A percentile compares a stretch with the other conserved stretches of the same genome.
Evolutionary conservation across 139 green algal genomes (phyloP).

Genomic region (Spirogloea muscicola): DNA sequence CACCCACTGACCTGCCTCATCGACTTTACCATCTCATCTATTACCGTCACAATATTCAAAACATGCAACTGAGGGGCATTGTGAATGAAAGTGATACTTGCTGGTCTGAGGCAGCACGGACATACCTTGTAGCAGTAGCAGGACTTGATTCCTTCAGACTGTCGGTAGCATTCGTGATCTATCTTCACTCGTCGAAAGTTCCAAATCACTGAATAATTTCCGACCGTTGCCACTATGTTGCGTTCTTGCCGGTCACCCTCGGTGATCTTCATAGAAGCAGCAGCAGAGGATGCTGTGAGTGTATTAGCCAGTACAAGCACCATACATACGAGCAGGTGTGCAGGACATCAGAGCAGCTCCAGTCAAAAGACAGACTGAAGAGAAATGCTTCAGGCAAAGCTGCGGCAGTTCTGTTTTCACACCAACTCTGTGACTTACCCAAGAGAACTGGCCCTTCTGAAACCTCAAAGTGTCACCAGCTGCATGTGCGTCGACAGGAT

Average conservation of each 20-base stretch:
- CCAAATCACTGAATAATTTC: constrained; percentile 45
- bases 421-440: constrained; percentile 80
- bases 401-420: constrained; percentile 23
- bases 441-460: constrained; percentile 72
- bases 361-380: no score
- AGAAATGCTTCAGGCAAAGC: neutral
- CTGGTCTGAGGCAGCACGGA: no score
- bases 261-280: constrained; percentile 16
- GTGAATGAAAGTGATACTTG: no score
- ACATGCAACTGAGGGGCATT: no score
- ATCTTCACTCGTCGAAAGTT: constrained; percentile 49
- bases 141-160: constrained; percentile 72
- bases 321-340: no score
- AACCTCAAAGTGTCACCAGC: constrained; percentile 39
- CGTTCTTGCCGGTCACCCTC: constrained; percentile 14
- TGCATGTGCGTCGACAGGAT: constrained; percentile 62
- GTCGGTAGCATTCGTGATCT: constrained; percentile 45
- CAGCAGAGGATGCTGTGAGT: no score
- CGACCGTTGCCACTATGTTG: constrained; percentile 34
- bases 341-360: no score
- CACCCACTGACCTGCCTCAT: no score
- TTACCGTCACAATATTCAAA: no score
- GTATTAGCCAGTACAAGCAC: no score
- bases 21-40: no score
- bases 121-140: constrained; percentile 77